A percentile compares a stretch with the other conserved stretches of the same genome.
Conservation (phyloP, 371 early-diverging fungal species). For the Smittium mucronatum region DNA sequence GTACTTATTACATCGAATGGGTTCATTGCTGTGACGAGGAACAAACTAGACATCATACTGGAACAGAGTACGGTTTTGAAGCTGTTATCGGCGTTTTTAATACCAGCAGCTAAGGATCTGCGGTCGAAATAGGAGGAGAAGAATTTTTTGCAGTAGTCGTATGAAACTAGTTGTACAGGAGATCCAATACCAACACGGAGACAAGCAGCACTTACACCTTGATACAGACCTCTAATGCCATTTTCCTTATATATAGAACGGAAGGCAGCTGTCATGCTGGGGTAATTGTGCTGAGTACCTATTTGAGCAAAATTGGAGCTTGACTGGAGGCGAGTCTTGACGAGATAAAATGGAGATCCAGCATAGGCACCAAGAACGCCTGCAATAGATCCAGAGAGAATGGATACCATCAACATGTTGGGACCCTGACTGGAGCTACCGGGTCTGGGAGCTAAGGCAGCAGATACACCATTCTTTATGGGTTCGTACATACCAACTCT, state of each 20-base stretch:
- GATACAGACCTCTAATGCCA: constrained; percentile 64
- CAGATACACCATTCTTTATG: constrained; percentile 32
- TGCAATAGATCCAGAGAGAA: constrained; percentile 52
- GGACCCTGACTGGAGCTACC: constrained; percentile 12
- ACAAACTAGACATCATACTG: constrained; percentile 68
- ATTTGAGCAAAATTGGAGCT: constrained; percentile 58
- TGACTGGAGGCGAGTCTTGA: constrained; percentile 93
- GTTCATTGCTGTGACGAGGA: constrained; percentile 87
- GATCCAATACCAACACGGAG: constrained; percentile 82
- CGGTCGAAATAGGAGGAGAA: constrained; percentile 31
- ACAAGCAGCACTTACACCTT: constrained; percentile 83
- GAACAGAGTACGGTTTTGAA: constrained; percentile 58
- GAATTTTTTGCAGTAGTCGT: constrained; percentile 63
- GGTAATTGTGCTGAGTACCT: constrained; percentile 83
- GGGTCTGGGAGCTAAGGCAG: background rate
- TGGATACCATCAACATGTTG: constrained; percentile 31
- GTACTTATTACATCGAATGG: constrained; percentile 93
- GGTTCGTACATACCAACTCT: constrained; percentile 87
- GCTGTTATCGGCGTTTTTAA: constrained; percentile 39
- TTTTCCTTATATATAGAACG: constrained; percentile 55
- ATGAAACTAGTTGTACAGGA: constrained; percentile 81
- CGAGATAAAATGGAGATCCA: constrained; percentile 78
- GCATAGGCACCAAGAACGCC: constrained; percentile 71
- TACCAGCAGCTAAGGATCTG: background rate
- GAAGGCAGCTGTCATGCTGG: constrained; percentile 50